Base-by-base conservation (phyloP, 352 stramenopile species). In the Plasmopara halstedii region DNA sequence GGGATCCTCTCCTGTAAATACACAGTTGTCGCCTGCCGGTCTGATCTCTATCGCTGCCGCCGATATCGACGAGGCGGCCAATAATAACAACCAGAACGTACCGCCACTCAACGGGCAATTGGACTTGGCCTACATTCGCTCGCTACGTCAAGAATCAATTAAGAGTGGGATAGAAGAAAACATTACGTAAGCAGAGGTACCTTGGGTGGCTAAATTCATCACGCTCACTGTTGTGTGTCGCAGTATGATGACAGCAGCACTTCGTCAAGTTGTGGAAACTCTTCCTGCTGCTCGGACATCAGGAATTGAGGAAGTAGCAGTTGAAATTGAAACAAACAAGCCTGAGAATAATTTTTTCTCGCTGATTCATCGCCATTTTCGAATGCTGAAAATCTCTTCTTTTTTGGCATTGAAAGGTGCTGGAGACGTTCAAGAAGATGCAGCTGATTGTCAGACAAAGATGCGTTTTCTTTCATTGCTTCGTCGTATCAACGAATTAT, bases 1-100 rank as follows among this genome's bases (percentile, higher is more conserved):
- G 50, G 46, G 62, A 5, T 51, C 58, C 0, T 73, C 66, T 6
- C 62, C 73, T 5, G 40, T 80, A 7, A 67, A 67, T 25, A 52
- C 74, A 21, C 72, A 88, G 39, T 53, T 91, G 47, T 88, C 76
- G 33, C 80, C 80, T 15, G 62, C 74, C 9, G 80, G 80, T 0
- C 63, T 91, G 25, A 91, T 91, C 43, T 91, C 80, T 6, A 88
- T 91, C 43, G 80, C 80, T 33, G 80, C 80, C 3, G 80, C 80
- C 3, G 80, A 91, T 46, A 86, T 91, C 38, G 80, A 91, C 47
- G 73, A 91, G 40, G 74, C 76, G 5, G 47, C 64, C 23, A 62
- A 50, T 2, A 67, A 66, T 15, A 50, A 46, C 27, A 62, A 46
- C 39, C 53, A 67, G 21, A 54, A 67, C 23, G 29, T 53, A 31